phyloP scores from a whole-genome alignment of 495 filamentous ascomycete species.

The Astrothelium subdiscretum region DNA sequence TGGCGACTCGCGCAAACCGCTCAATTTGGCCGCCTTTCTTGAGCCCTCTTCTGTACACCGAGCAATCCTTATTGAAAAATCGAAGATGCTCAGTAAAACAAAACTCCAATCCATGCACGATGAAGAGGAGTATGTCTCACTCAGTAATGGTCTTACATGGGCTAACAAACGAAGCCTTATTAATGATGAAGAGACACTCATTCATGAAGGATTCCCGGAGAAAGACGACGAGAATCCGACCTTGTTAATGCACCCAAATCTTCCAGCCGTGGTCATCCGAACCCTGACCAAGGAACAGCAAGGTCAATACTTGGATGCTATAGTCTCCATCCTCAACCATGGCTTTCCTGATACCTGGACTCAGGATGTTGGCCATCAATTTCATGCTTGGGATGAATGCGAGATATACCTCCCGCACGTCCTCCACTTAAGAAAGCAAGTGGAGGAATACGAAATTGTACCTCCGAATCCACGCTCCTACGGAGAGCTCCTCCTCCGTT shows the following conservation, averaged over 20 bases:
- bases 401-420: slow-evolving; percentile 20
- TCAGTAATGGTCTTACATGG: not conserved
- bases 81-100: not conserved
- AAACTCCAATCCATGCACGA: slow-evolving; percentile 3
- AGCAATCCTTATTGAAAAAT: slow-evolving; percentile 12
- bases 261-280: slow-evolving; percentile 7
- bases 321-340: slow-evolving; percentile 13
- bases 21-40: slow-evolving; percentile 19
- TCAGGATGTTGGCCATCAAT: slow-evolving; percentile 12
- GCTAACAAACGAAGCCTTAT: slow-evolving; percentile 12
- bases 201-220: slow-evolving; percentile 13
- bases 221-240: slow-evolving; percentile 8
- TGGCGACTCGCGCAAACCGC: slow-evolving; percentile 10
- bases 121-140: slow-evolving; percentile 8
- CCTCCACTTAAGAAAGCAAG: slow-evolving; percentile 8
- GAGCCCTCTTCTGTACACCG: slow-evolving; percentile 22
- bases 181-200: slow-evolving; percentile 15
- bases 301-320: slow-evolving; percentile 9
- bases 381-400: slow-evolving; percentile 16
- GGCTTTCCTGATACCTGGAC: slow-evolving; percentile 20
- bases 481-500: slow-evolving; percentile 20
- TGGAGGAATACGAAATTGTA: slow-evolving; percentile 5
- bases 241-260: slow-evolving; percentile 6
- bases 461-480: slow-evolving; percentile 6
- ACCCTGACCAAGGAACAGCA: not conserved